Base-by-base conservation (phyloP, 352 stramenopile species). In the Globisporangium parvum region DNA sequence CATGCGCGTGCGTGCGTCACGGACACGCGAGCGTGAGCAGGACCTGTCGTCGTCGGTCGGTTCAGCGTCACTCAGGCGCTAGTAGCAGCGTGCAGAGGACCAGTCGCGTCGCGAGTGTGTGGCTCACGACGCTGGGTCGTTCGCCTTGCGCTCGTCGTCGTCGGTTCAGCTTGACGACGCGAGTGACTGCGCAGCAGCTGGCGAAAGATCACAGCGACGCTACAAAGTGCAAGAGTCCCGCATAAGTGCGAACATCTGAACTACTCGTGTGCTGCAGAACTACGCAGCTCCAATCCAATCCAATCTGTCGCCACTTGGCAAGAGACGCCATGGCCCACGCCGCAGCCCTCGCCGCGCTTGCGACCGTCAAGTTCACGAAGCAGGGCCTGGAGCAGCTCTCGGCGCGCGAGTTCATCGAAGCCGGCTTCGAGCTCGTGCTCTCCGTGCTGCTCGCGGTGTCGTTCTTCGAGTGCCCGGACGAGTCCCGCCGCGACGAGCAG, bases 401-500 rank as follows among this genome's bases (percentile, higher is more conserved):
- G 39, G 60, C 87, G 28, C 88, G 88, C 68, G 61, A 66, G 11
- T 73, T 87, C 55, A 65, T 91, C 26, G 69, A 77, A 23, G 77
- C 69, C 31, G 66, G 66, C 11, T 59, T 91, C 14, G 81, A 91
- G 53, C 77, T 91, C 44, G 86, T 86, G 53, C 68, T 91, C 44
- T 87, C 81, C 33, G 71, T 82, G 59, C 75, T 74, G 65, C 69
- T 91, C 17, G 73, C 81, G 49, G 66, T 79, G 42, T 83, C 75
- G 37, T 86, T 91, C 55, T 91, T 91, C 53, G 75, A 91, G 57
- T 85, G 67, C 50, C 66, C 71, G 15, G 71, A 86, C 41, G 51
- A 65, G 39, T 53, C 18, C 3, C 53, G 71, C 35, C 75, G 82
- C 40, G 81, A 79, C 41, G 73, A 80, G 42, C 70, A 89, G 64